These are phyloP conservation scores for Leccinum uliginosum DNA, from an alignment of 768 basidiomycete genomes.

Conservation along the genomic window DNA sequence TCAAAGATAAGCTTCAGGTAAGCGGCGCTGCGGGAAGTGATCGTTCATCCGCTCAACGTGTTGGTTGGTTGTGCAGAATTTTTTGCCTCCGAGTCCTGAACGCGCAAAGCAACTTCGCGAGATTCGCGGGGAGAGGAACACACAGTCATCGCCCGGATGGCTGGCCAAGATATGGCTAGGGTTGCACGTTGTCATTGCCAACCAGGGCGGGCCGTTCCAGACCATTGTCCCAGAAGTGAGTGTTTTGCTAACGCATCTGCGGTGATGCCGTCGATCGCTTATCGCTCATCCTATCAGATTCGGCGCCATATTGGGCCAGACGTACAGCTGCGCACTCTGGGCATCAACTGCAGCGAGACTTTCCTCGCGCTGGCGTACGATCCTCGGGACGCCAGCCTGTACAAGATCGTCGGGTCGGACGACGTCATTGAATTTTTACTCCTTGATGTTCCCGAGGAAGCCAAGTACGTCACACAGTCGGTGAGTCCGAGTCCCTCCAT, in stretches of 20 bases:
- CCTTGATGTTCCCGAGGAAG: slow-evolving; percentile 19
- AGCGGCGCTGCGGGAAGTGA: background rate
- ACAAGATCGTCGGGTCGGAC: slow-evolving; percentile 23
- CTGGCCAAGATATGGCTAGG: slow-evolving; percentile 20
- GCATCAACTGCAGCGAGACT: slow-evolving; percentile 22
- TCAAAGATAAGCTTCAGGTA: slow-evolving; percentile 13
- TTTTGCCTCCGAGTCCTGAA: slow-evolving; percentile 13
- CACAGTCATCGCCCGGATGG: slow-evolving; percentile 11
- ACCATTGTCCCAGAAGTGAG: slow-evolving; percentile 21
- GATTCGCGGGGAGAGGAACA: background rate
- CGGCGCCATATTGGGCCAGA: slow-evolving; percentile 17
- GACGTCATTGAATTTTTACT: slow-evolving; percentile 23
- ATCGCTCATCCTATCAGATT: slow-evolving; percentile 8
- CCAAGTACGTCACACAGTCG: slow-evolving; percentile 15
- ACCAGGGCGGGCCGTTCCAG: slow-evolving; percentile 21
- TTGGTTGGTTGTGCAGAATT: slow-evolving; percentile 7
- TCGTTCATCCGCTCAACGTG: too few relatives aligned
- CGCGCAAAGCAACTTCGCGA: slow-evolving; percentile 16
- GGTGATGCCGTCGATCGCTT: background rate
- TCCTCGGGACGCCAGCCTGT: slow-evolving; percentile 18
- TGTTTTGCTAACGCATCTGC: background rate
- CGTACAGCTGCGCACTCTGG: slow-evolving; percentile 16
- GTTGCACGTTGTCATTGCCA: slow-evolving; percentile 13
- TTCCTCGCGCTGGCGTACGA: slow-evolving; percentile 22
- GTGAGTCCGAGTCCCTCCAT: slow-evolving; percentile 1